phyloP scores from a whole-genome alignment of 345 rosid genomes.

The Cardiospermum halicacabum region DNA sequence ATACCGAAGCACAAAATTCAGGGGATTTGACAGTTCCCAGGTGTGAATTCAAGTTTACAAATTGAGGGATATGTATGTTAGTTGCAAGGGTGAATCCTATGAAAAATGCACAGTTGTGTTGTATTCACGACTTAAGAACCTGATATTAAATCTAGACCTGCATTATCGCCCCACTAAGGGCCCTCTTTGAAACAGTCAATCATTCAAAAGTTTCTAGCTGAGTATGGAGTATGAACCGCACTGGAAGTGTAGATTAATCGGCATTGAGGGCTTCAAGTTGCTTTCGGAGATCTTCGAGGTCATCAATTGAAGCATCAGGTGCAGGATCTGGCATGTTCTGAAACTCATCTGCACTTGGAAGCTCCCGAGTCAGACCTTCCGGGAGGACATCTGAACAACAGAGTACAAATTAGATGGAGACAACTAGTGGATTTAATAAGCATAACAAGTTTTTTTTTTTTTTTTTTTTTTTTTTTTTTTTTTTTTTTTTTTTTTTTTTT shows the following conservation, averaged over 20 bases:
- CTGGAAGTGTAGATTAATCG: slow-evolving; percentile 20
- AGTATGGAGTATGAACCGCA: neutral
- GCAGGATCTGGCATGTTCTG: slow-evolving; percentile 35
- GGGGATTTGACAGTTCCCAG: neutral
- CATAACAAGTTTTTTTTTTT: too few relatives aligned
- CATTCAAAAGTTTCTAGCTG: slow-evolving; percentile 2
- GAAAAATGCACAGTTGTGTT: neutral
- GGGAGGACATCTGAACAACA: slow-evolving; percentile 58
- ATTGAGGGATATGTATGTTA: neutral
- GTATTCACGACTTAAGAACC: neutral
- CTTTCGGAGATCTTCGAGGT: slow-evolving; percentile 74
- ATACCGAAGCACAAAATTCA: slow-evolving; percentile 2
- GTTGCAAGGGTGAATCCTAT: neutral
- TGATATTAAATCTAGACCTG: neutral
- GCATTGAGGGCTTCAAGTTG: slow-evolving; percentile 91
- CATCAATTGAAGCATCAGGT: slow-evolving; percentile 43
- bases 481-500: too few relatives aligned
- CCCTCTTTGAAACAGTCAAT: neutral
- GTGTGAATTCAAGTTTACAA: neutral
- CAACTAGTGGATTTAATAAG: neutral
- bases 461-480: too few relatives aligned
- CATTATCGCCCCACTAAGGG: neutral
- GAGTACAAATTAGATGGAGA: neutral
- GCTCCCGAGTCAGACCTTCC: slow-evolving; percentile 81
- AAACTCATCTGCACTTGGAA: slow-evolving; percentile 69